Conservation (phyloP, 306 rosid genomes). For the Prunus mongolica region DNA sequence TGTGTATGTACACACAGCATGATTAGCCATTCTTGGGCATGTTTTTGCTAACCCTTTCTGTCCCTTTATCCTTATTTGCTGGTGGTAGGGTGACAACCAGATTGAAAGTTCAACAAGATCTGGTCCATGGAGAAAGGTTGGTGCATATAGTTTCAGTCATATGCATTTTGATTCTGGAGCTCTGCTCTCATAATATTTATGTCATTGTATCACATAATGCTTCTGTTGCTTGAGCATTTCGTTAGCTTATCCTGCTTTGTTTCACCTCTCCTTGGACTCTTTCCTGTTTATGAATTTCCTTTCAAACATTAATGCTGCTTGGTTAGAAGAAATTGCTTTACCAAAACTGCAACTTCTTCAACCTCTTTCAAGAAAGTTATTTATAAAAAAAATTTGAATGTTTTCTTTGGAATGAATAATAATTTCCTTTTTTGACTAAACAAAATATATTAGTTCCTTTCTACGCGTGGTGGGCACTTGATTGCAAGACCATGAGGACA, state of each 20-base stretch:
- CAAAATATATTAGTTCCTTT: background rate
- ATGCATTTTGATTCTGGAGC: conserved; percentile 7
- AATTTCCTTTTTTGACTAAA: background rate
- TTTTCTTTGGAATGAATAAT: background rate
- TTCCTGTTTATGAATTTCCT: background rate
- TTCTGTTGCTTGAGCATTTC: conserved; percentile 18
- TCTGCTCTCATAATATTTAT: conserved; percentile 5
- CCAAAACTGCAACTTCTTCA: background rate
- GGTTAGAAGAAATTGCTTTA: background rate
- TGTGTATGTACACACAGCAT: background rate
- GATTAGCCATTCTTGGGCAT: conserved; percentile 14
- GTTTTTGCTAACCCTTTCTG: conserved; percentile 25
- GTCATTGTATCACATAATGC: background rate
- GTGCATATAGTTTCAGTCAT: conserved; percentile 23
- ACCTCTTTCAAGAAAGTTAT: background rate
- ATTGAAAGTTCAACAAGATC: conserved; percentile 73
- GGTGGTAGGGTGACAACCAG: conserved; percentile 61
- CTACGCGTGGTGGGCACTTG: background rate
- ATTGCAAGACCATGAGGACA: background rate
- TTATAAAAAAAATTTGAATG: background rate
- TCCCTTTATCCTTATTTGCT: conserved; percentile 19
- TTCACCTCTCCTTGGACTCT: background rate
- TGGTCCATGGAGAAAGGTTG: conserved; percentile 99
- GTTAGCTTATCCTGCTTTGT: conserved; percentile 12
- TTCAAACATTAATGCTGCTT: background rate